These are phyloP conservation scores for Vaccinium vitisidaea DNA, from an alignment of 148 eudicot species.

Conservation along the genomic window DNA sequence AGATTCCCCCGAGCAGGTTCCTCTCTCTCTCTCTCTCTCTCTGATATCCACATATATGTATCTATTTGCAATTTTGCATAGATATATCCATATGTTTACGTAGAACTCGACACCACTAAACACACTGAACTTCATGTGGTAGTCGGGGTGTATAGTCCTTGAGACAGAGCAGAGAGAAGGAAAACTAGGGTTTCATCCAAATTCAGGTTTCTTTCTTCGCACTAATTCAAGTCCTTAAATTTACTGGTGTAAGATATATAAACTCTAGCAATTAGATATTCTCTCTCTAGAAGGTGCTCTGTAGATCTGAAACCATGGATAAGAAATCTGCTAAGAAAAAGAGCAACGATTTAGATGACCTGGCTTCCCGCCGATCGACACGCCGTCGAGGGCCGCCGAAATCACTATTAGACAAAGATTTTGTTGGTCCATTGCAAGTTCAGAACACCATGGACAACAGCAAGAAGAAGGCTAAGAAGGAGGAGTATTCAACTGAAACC, in stretches of 20 bases:
- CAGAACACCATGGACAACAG: neutral
- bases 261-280: neutral
- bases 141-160: no score
- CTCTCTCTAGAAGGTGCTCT: neutral
- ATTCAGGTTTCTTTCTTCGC: neutral
- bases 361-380: neutral
- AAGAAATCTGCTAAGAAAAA: neutral
- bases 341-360: neutral
- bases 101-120: neutral
- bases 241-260: neutral
- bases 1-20: constrained; percentile 15
- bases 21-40: neutral
- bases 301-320: constrained; percentile 1
- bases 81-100: neutral
- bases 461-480: neutral
- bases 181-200: neutral
- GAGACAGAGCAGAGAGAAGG: no score
- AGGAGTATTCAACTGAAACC: neutral
- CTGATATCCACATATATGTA: neutral
- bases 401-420: neutral
- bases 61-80: neutral
- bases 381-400: constrained; percentile 5
- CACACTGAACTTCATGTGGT: neutral
- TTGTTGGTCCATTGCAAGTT: neutral
- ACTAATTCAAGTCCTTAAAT: neutral